Evolutionary conservation across 2,329 filamentous ascomycete species (phyloP).

Genomic region (Colletotrichum gigasporum): DNA sequence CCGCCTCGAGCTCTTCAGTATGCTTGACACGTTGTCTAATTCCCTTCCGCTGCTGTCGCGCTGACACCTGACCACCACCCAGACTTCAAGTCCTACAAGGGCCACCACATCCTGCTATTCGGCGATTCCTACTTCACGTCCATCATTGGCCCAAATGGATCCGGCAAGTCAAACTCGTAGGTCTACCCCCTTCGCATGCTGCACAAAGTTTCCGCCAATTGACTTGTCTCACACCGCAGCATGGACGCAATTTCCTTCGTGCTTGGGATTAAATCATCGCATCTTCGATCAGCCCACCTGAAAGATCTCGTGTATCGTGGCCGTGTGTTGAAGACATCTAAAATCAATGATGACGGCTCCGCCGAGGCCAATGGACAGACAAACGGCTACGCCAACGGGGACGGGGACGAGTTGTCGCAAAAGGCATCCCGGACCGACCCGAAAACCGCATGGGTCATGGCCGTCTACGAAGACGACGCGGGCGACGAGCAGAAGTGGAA

Average conservation of each 20-base stretch:
- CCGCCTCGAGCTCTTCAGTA: slow-evolving; percentile 92
- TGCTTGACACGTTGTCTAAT: slow-evolving; percentile 42
- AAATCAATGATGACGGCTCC: slow-evolving; percentile 91
- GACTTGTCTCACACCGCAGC: slow-evolving; percentile 53
- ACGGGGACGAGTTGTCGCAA: slow-evolving; percentile 67
- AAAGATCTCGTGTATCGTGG: slow-evolving; percentile 97
- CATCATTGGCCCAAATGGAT: slow-evolving; percentile 99
- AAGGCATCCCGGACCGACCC: slow-evolving; percentile 82
- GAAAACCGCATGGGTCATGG: slow-evolving; percentile 98
- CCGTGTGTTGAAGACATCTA: slow-evolving; percentile 89
- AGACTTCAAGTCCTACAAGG: slow-evolving; percentile 99
- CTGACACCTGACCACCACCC: not conserved
- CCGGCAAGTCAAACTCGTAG: slow-evolving; percentile 97
- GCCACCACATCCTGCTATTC: slow-evolving; percentile 92
- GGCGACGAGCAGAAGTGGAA: slow-evolving; percentile 97
- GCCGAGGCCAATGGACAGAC: slow-evolving; percentile 69
- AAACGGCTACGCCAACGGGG: slow-evolving; percentile 69
- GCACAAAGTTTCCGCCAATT: slow-evolving; percentile 28
- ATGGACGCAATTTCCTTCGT: slow-evolving; percentile 99
- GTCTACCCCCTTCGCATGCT: slow-evolving; percentile 38
- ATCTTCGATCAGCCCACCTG: slow-evolving; percentile 91
- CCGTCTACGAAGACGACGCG: slow-evolving; percentile 97
- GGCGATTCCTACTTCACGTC: slow-evolving; percentile 99
- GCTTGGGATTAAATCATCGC: slow-evolving; percentile 97
- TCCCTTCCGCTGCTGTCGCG: not conserved